Conservation (phyloP, 345 rosid species). For the Salix purpurea region DNA sequence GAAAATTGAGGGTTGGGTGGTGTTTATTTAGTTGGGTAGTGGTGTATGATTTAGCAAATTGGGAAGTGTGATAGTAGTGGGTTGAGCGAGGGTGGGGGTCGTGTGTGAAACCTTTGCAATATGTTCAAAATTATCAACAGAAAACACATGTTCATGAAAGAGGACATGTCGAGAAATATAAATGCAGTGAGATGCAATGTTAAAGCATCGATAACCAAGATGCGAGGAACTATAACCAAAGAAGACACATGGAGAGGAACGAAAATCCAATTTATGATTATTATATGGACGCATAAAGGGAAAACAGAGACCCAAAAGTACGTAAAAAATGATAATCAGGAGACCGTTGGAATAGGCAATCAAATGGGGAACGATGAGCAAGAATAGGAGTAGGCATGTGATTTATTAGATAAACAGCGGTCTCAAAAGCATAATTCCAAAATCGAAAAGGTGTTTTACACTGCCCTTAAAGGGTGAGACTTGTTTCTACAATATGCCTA, state of each 20-base stretch:
- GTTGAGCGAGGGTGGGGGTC: fast-evolving
- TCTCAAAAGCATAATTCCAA: too few relatives aligned
- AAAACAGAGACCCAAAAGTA: neutral
- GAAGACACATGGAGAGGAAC: neutral
- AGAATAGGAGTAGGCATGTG: neutral
- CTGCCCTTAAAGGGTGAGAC: neutral
- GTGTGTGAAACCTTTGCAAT: neutral
- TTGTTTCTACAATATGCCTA: neutral
- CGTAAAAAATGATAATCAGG: too few relatives aligned
- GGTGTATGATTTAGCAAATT: neutral
- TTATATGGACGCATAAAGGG: neutral
- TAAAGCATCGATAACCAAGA: neutral
- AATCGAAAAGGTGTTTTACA: neutral
- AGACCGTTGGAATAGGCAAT: neutral
- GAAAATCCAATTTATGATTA: too few relatives aligned
- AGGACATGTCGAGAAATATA: neutral
- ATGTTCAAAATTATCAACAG: too few relatives aligned
- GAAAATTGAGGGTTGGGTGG: fast-evolving
- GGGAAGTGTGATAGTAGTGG: fast-evolving
- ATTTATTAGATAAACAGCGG: too few relatives aligned
- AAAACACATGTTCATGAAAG: too few relatives aligned
- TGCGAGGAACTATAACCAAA: too few relatives aligned
- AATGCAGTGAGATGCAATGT: too few relatives aligned
- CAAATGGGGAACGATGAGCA: neutral
- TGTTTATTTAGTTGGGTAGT: neutral